Evolutionary conservation across 352 stramenopile species (phyloP).

Genomic region (Phytopythium montanum): DNA sequence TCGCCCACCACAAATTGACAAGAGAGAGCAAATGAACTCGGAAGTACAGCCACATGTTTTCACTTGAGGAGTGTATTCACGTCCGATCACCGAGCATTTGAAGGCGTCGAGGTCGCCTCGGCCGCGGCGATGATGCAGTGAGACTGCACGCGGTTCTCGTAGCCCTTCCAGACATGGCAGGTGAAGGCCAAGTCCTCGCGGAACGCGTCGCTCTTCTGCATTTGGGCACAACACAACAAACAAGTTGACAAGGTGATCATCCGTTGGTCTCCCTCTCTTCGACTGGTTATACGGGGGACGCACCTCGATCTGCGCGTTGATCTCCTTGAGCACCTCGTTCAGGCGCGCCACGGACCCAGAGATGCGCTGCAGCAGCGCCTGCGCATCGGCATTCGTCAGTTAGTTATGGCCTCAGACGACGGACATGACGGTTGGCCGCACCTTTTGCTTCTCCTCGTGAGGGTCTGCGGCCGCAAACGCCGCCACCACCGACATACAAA

Average conservation of each 20-base stretch:
- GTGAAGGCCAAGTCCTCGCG: conserved; percentile 69
- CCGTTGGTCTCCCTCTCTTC: too few species aligned
- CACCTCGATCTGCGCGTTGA: conserved; percentile 84
- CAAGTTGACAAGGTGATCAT: not conserved
- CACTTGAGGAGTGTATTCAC: too few species aligned
- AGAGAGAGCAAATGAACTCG: not conserved
- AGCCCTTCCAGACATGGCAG: conserved; percentile 81
- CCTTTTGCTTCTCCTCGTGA: conserved; percentile 87
- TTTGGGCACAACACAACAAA: not conserved
- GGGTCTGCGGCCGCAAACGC: conserved; percentile 39
- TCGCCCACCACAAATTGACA: not conserved
- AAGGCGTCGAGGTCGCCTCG: not conserved
- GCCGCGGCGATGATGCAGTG: conserved; percentile 38
- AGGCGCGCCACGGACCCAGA: conserved; percentile 68
- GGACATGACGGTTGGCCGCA: not conserved
- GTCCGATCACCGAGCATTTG: not conserved
- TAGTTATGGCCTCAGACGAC: not conserved
- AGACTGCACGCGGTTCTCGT: conserved; percentile 79
- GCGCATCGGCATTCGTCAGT: not conserved
- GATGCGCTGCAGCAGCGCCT: conserved; percentile 76
- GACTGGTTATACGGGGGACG: not conserved
- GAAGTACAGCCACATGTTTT: too few species aligned
- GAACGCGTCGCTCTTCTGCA: conserved; percentile 72
- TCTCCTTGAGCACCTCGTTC: conserved; percentile 82
- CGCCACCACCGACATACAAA: not conserved